Evolutionary conservation across 345 rosid genomes (phyloP).

Genomic region (Aquilaria malaccensis): DNA sequence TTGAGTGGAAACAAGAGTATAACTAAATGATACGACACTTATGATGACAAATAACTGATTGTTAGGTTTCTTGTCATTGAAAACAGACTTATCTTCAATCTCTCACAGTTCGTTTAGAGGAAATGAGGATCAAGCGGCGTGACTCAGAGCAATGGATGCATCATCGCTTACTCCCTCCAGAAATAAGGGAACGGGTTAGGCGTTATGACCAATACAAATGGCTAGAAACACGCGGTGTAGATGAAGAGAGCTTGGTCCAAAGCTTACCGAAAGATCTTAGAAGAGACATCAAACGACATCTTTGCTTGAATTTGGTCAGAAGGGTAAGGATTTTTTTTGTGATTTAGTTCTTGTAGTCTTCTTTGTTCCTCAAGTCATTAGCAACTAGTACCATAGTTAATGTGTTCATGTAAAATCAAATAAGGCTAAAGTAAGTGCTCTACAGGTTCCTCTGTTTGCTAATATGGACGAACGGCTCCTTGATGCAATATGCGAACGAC

Average conservation of each 20-base stretch:
- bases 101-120: conserved; percentile 73
- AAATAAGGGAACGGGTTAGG: conserved; percentile 57
- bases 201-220: conserved; percentile 74
- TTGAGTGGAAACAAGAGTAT: background rate
- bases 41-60: background rate
- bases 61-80: conserved; percentile 14
- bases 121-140: conserved; percentile 89
- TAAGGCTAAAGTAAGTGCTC: background rate
- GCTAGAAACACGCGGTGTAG: conserved; percentile 73
- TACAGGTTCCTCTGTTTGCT: conserved; percentile 78
- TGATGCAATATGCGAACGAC: conserved; percentile 85
- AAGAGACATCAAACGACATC: conserved; percentile 84
- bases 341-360: background rate
- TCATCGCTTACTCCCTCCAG: conserved; percentile 78
- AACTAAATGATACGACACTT: background rate
- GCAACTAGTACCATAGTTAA: too few relatives aligned
- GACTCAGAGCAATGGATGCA: conserved; percentile 97
- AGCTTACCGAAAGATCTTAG: conserved; percentile 83
- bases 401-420: background rate
- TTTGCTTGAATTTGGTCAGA: conserved; percentile 72
- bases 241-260: conserved; percentile 63
- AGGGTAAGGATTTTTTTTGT: conserved; percentile 35
- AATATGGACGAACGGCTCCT: conserved; percentile 83
- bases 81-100: conserved; percentile 80
- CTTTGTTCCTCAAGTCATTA: background rate